A percentile compares a stretch with the other conserved stretches of the same genome.
These are phyloP conservation scores for Tylopilus sp. DNA, from an alignment of 1,284 basidiomycete genomes.

Conservation along the genomic window DNA sequence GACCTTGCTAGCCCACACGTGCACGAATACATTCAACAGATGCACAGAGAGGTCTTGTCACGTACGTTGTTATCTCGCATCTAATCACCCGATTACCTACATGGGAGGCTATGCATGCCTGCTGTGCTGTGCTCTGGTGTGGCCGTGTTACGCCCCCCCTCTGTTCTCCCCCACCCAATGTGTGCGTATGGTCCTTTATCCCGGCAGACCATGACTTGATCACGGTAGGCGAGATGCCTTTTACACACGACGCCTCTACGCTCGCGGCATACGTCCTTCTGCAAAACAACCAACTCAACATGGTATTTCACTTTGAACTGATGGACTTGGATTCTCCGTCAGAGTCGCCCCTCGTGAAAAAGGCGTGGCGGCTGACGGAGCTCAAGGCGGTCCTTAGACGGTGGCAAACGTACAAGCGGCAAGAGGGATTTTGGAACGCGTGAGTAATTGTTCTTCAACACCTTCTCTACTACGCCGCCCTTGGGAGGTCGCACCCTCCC, in stretches of 20 bases:
- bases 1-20: conserved; percentile 47
- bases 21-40: conserved; percentile 67
- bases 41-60: conserved; percentile 57
- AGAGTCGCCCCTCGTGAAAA: conserved; percentile 39
- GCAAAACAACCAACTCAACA: conserved; percentile 59
- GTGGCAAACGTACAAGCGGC: conserved; percentile 59
- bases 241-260: conserved; percentile 47
- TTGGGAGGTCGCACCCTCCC: not conserved
- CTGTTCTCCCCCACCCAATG: conserved; percentile 1
- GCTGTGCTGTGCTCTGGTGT: not conserved
- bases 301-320: conserved; percentile 65
- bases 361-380: conserved; percentile 52
- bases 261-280: conserved; percentile 61
- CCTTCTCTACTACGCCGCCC: not conserved
- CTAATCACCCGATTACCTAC: conserved; percentile 16
- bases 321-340: conserved; percentile 53
- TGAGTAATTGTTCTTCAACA: conserved; percentile 28
- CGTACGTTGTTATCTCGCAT: conserved; percentile 35
- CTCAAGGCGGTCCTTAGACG: conserved; percentile 53
- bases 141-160: no score
- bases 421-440: conserved; percentile 65
- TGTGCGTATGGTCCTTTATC: not conserved
- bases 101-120: not conserved
- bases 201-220: conserved; percentile 50
- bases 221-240: conserved; percentile 67